Base-by-base conservation (phyloP, 1,284 basidiomycete genomes). In the Trichosporon faecale region DNA sequence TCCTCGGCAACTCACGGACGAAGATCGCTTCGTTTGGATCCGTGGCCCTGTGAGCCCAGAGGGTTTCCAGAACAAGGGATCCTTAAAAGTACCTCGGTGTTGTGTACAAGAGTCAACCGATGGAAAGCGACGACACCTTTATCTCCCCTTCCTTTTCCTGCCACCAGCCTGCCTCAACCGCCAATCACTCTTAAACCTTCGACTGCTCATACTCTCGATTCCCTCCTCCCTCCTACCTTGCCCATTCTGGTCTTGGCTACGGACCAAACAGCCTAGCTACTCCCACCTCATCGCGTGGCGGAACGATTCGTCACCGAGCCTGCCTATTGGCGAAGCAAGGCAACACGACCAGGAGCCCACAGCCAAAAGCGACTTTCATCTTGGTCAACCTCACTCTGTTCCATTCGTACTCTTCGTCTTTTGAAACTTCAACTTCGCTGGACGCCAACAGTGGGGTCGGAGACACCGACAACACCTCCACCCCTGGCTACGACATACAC, bases 31-130 rank as follows among this genome's bases (percentile, higher is more conserved):
- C 27, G 18, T 61, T 61, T 61, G 57, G 18, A 61, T 61, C 57
- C 57, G 57, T 61, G 7, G 29, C 27, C 57, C 57, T 18, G 57
- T 31, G 29, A 61, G 57, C 27, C 29, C 57, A 61, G 57, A 61
- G 57, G 57, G 57, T 61, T 61, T 61, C 57, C 57, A 61, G 57
- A 61, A 61, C 57, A 61, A 61, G 29, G 57, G 57, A 61, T 61
- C 57, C 57, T 31, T 61, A n/a, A 61, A 57, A 61, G 57, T 61
- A 61, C 57, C 57, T 61, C 57, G 57, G 57, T 61, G 57, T 61
- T 61, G 57, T n/a, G 29, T 33, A 33, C 57, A 61, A 61, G 57
- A 61, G 57, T 61, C 29, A 61, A 61, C 57, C 57, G 57, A 61
- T 33, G 57, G 57, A 61, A 33, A 33, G 29, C 57, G 29, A 61